Evolutionary conservation across 1,284 basidiomycete species (phyloP).

Genomic region (Exsudoporus floridanus): DNA sequence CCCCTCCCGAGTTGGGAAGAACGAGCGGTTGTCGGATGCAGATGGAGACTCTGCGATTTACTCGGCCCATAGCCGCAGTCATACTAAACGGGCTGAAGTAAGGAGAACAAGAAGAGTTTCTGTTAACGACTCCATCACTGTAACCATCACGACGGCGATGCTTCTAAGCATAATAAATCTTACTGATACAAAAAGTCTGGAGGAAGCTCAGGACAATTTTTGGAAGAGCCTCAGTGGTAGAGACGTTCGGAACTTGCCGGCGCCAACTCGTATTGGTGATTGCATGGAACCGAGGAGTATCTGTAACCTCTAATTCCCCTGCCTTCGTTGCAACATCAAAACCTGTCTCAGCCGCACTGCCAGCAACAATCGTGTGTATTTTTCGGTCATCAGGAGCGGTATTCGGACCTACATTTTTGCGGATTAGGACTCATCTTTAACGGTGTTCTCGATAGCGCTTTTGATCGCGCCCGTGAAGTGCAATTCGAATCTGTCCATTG

Average conservation of each 20-base stretch:
- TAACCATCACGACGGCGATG: slow-evolving; percentile 31
- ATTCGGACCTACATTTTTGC: slow-evolving; percentile 12
- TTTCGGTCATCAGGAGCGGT: slow-evolving; percentile 11
- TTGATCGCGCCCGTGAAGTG: slow-evolving; percentile 17
- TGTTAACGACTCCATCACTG: slow-evolving; percentile 18
- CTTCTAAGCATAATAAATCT: slow-evolving; percentile 32
- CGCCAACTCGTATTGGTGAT: slow-evolving; percentile 11
- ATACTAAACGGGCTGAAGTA: not conserved
- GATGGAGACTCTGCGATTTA: not conserved
- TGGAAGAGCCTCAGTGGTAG: slow-evolving; percentile 7
- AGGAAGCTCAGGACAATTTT: slow-evolving; percentile 22
- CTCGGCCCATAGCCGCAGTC: slow-evolving; percentile 2
- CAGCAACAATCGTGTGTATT: slow-evolving; percentile 1
- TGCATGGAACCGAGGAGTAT: slow-evolving; percentile 21
- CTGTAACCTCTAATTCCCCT: slow-evolving; percentile 13
- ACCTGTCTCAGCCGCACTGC: slow-evolving; percentile 17
- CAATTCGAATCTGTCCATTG: slow-evolving; percentile 21
- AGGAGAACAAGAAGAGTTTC: slow-evolving; percentile 1
- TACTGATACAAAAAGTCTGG: slow-evolving; percentile 26
- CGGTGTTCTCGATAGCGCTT: slow-evolving; percentile 13
- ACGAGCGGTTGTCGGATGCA: not conserved
- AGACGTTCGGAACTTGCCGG: slow-evolving; percentile 29
- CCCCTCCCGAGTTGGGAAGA: not conserved
- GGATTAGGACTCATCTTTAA: slow-evolving; percentile 3
- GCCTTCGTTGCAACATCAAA: slow-evolving; percentile 26